Conservation (phyloP, 768 basidiomycete genomes). For the Lentinula aciculospora region DNA sequence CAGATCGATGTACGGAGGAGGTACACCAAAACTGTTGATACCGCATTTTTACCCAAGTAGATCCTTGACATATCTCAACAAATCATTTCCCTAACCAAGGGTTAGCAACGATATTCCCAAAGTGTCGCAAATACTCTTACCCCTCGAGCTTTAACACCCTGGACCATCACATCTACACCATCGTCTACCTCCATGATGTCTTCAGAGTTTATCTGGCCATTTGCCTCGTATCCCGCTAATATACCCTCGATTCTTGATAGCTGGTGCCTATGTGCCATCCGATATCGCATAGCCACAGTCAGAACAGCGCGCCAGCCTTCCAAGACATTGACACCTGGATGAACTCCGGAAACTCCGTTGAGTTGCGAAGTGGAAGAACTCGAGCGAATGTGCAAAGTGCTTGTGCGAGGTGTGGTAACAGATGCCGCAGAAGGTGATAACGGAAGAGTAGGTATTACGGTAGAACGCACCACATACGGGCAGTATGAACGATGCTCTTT, state of each 20-base stretch:
- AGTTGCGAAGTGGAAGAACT: slow-evolving; percentile 25
- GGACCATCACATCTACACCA: slow-evolving; percentile 67
- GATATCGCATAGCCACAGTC: slow-evolving; percentile 60
- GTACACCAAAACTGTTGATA: background rate
- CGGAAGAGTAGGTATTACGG: slow-evolving; percentile 53
- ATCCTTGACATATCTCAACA: slow-evolving; percentile 67
- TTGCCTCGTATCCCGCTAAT: background rate
- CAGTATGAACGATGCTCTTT: slow-evolving; percentile 84
- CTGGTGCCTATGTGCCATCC: slow-evolving; percentile 49
- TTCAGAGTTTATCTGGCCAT: slow-evolving; percentile 11
- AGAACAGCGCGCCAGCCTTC: slow-evolving; percentile 86
- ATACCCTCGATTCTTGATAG: background rate
- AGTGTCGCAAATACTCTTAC: slow-evolving; percentile 27
- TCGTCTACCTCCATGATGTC: slow-evolving; percentile 34
- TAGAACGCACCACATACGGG: slow-evolving; percentile 75
- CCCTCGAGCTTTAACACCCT: slow-evolving; percentile 68
- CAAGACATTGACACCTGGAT: slow-evolving; percentile 21
- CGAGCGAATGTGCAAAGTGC: slow-evolving; percentile 14
- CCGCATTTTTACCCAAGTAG: slow-evolving; percentile 41
- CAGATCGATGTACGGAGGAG: too few relatives aligned
- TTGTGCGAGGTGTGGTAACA: slow-evolving; percentile 7
- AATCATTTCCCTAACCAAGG: slow-evolving; percentile 52
- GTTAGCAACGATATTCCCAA: background rate
- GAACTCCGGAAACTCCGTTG: slow-evolving; percentile 17
- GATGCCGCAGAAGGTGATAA: slow-evolving; percentile 21